phyloP scores from a whole-genome alignment of 371 early-diverging fungal species.

The Mucor velutinosus region DNA sequence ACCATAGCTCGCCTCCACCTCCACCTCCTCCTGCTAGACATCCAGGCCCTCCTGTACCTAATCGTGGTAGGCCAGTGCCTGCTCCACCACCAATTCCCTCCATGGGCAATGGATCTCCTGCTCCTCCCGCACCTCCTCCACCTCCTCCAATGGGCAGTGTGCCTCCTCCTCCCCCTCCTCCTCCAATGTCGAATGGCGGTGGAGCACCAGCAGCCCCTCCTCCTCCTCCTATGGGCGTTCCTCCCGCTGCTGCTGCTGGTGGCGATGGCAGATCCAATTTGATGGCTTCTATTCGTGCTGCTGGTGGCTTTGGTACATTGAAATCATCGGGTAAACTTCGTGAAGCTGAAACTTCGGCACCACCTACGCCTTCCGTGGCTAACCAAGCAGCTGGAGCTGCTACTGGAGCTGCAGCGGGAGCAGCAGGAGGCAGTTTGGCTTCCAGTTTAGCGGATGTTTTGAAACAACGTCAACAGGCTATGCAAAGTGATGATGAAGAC shows the following conservation, averaged over 20 bases:
- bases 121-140: slow-evolving; percentile 23
- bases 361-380: neutral
- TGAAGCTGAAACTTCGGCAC: slow-evolving; percentile 3
- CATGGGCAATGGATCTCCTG: slow-evolving; percentile 5
- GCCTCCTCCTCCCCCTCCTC: slow-evolving; percentile 25
- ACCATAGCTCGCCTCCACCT: neutral
- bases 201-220: neutral
- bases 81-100: slow-evolving; percentile 11
- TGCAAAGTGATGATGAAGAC: slow-evolving; percentile 50
- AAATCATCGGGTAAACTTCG: slow-evolving; percentile 32
- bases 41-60: neutral
- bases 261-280: slow-evolving; percentile 26
- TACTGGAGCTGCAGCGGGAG: slow-evolving; percentile 25
- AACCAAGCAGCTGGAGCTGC: slow-evolving; percentile 5
- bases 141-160: slow-evolving; percentile 16
- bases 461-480: slow-evolving; percentile 43
- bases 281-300: slow-evolving; percentile 48
- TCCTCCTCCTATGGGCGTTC: slow-evolving; percentile 15
- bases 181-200: neutral
- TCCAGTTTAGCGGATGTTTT: slow-evolving; percentile 47
- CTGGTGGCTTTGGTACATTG: slow-evolving; percentile 46
- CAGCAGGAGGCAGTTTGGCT: slow-evolving; percentile 30
- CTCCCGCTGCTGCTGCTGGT: slow-evolving; percentile 12
- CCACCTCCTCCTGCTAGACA: slow-evolving; percentile 18
- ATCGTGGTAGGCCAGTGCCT: slow-evolving; percentile 8